Conservation (phyloP, 257 asterid genomes). For the Jasminum sambac region DNA sequence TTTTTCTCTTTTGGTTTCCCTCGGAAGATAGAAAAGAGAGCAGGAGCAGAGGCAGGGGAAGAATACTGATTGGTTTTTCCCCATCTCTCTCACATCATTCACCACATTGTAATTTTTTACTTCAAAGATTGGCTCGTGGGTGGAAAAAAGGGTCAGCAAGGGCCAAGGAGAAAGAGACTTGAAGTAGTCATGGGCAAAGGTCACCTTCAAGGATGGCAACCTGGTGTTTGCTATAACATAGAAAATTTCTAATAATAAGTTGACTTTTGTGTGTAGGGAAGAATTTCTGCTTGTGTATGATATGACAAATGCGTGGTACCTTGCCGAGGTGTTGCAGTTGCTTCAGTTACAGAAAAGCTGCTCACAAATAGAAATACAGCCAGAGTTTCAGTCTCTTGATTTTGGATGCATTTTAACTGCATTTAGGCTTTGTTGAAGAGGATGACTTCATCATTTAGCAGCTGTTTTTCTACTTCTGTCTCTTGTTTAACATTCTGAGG, state of each 20-base stretch:
- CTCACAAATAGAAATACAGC: not conserved
- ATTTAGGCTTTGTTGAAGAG: not conserved
- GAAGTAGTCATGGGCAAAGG: not conserved
- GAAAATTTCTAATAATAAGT: not conserved
- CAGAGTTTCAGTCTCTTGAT: not conserved
- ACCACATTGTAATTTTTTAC: not conserved
- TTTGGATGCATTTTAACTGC: constrained; percentile 4
- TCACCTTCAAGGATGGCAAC: not conserved
- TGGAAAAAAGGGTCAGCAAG: not conserved
- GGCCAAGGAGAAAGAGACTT: not conserved
- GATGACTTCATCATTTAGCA: not conserved
- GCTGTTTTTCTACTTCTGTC: not conserved
- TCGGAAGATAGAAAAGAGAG: not conserved
- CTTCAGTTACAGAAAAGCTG: not conserved
- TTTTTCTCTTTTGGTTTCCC: not conserved
- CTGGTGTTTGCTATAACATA: not conserved
- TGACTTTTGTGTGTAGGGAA: not conserved
- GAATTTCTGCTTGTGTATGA: not conserved
- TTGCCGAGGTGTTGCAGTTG: not conserved
- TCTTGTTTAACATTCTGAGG: not conserved
- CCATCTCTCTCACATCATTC: not conserved
- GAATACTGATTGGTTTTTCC: not conserved
- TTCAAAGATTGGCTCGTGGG: not conserved
- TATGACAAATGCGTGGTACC: not conserved
- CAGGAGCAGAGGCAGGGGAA: not conserved